Evolutionary conservation across 768 basidiomycete genomes (phyloP).

Genomic region (Paxillus rubicundulus): DNA sequence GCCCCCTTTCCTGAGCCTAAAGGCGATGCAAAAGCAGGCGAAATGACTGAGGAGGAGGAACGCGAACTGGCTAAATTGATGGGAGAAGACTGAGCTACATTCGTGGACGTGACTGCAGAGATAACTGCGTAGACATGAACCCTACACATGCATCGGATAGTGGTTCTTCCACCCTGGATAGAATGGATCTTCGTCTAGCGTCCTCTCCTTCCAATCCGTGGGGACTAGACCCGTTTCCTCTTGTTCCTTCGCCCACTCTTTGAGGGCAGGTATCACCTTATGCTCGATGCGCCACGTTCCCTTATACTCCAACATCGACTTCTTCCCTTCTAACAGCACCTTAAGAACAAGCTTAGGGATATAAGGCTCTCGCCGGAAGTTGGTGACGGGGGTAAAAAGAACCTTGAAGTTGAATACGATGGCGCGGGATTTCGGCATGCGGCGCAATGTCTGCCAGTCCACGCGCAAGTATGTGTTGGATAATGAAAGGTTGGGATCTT

Average conservation of each 20-base stretch:
- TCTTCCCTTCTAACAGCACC: slow-evolving; percentile 40
- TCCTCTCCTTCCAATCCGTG: slow-evolving; percentile 46
- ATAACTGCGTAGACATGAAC: not conserved
- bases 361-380: slow-evolving; percentile 45
- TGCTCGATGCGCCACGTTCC: slow-evolving; percentile 41
- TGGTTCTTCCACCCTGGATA: slow-evolving; percentile 45
- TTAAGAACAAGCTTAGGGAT: slow-evolving; percentile 47
- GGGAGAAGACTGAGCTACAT: slow-evolving; percentile 31
- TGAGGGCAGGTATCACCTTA: slow-evolving; percentile 44
- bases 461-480: slow-evolving; percentile 47
- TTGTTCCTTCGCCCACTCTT: slow-evolving; percentile 47
- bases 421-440: slow-evolving; percentile 45
- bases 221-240: slow-evolving; percentile 46
- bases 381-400: slow-evolving; percentile 47
- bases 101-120: not conserved
- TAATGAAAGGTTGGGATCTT: slow-evolving; percentile 35
- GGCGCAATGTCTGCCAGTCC: slow-evolving; percentile 55
- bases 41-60: slow-evolving; percentile 86
- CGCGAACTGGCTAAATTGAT: slow-evolving; percentile 82
- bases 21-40: slow-evolving; percentile 28
- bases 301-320: slow-evolving; percentile 44
- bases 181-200: slow-evolving; percentile 50
- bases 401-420: slow-evolving; percentile 56
- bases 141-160: slow-evolving; percentile 15
- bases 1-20: slow-evolving; percentile 28